phyloP scores from a whole-genome alignment of 2,329 filamentous ascomycete genomes.

The Purpureocillium lavendulum region DNA sequence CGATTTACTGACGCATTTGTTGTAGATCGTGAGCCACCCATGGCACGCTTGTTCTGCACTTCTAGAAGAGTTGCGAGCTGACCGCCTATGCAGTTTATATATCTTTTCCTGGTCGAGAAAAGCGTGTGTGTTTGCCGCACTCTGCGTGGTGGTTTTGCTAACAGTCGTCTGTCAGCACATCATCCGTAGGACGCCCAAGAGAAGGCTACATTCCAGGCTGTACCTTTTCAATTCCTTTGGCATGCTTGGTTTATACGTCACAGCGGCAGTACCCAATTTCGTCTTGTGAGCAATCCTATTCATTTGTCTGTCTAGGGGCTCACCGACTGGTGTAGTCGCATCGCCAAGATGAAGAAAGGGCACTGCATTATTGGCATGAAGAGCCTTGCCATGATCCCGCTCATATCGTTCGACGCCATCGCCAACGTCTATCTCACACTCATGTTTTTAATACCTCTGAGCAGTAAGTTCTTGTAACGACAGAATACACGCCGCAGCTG shows the following conservation, averaged over 20 bases:
- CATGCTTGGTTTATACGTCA: slow-evolving; percentile 37
- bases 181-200: slow-evolving; percentile 42
- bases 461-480: slow-evolving; percentile 27
- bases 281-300: slow-evolving; percentile 49
- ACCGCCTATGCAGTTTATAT: slow-evolving; percentile 37
- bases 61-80: not conserved
- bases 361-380: slow-evolving; percentile 56
- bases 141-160: slow-evolving; percentile 5
- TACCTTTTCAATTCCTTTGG: slow-evolving; percentile 55
- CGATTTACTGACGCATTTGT: too few relatives aligned
- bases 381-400: slow-evolving; percentile 47
- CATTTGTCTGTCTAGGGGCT: too few relatives aligned
- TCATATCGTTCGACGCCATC: slow-evolving; percentile 52
- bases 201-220: slow-evolving; percentile 45
- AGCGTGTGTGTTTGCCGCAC: slow-evolving; percentile 32
- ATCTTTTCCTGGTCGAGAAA: slow-evolving; percentile 57
- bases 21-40: slow-evolving; percentile 20
- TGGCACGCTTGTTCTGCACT: too few relatives aligned
- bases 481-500: too few relatives aligned
- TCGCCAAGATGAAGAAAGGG: slow-evolving; percentile 44
- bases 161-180: slow-evolving; percentile 36
- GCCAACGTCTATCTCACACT: slow-evolving; percentile 56
- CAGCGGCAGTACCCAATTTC: slow-evolving; percentile 50
- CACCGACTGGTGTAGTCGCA: slow-evolving; percentile 33
- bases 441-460: slow-evolving; percentile 54